Percentiles rank a stretch among this genome's conserved stretches.
Conservation (phyloP, 129 eudicot species). For the Artemisia annua region DNA sequence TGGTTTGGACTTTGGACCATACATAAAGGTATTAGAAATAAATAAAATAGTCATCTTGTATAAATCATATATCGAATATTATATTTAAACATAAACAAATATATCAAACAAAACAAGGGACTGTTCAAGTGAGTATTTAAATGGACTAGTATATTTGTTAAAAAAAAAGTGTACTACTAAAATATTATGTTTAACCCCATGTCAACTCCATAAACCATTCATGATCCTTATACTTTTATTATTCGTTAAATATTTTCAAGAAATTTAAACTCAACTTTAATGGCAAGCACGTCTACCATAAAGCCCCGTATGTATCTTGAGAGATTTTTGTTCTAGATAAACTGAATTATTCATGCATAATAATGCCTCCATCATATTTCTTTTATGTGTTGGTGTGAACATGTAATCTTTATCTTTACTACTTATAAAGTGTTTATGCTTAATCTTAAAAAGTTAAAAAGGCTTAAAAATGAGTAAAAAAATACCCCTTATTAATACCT, state of each 20-base stretch:
- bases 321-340: neutral
- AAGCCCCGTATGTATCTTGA: neutral
- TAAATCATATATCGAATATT: neutral
- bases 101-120: neutral
- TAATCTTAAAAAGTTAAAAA: too few species aligned
- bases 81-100: neutral
- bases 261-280: conserved; percentile 13
- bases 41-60: neutral
- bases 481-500: too few species aligned
- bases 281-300: conserved; percentile 30
- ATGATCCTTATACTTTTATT: conserved; percentile 2
- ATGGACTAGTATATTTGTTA: neutral
- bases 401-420: neutral
- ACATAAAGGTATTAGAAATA: too few species aligned
- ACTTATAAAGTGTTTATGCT: too few species aligned
- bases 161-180: too few species aligned
- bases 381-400: neutral
- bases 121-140: neutral
- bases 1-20: neutral
- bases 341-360: neutral
- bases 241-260: neutral
- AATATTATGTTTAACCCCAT: neutral
- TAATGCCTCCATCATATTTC: neutral
- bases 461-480: too few species aligned
- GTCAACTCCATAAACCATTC: conserved; percentile 7